Evolutionary conservation across 2,329 filamentous ascomycete species (phyloP).

Genomic region (Tolypocladium nubicola): DNA sequence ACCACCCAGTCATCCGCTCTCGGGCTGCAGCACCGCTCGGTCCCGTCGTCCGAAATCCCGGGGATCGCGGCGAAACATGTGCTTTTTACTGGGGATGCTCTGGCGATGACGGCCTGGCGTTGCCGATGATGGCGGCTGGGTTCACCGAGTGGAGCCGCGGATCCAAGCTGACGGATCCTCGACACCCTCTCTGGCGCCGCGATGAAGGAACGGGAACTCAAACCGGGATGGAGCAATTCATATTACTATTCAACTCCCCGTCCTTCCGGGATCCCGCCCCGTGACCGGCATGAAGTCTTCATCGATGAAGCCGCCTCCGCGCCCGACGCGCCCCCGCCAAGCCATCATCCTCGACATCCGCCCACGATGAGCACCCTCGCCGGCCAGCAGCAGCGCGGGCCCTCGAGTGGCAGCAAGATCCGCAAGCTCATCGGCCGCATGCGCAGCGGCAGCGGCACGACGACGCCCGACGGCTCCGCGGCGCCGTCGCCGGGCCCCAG

Average conservation of each 20-base stretch:
- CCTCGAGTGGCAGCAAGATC: background rate
- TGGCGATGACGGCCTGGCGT: background rate
- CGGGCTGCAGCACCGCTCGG: background rate
- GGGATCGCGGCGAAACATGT: background rate
- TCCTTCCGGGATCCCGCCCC: background rate
- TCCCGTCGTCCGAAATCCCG: background rate
- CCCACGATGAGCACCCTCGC: background rate
- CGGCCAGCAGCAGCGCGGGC: background rate
- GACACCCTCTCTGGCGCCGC: background rate
- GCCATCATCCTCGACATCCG: background rate
- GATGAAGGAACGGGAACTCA: background rate
- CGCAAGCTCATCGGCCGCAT: conserved; percentile 8
- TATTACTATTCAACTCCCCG: background rate
- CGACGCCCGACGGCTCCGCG: background rate
- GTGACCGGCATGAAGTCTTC: background rate
- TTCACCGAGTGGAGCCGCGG: background rate
- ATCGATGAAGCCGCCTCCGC: background rate
- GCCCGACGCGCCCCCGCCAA: background rate
- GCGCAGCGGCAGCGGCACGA: conserved; percentile 2
- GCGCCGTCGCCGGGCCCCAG: background rate
- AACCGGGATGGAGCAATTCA: background rate
- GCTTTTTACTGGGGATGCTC: background rate
- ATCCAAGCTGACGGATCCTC: background rate
- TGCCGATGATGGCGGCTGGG: background rate
- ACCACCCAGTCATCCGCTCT: background rate